A percentile compares a stretch with the other conserved stretches of the same genome.
These are phyloP conservation scores for Rhizomucor miehei DNA, from an alignment of 371 early-diverging fungal species.

Conservation along the genomic window DNA sequence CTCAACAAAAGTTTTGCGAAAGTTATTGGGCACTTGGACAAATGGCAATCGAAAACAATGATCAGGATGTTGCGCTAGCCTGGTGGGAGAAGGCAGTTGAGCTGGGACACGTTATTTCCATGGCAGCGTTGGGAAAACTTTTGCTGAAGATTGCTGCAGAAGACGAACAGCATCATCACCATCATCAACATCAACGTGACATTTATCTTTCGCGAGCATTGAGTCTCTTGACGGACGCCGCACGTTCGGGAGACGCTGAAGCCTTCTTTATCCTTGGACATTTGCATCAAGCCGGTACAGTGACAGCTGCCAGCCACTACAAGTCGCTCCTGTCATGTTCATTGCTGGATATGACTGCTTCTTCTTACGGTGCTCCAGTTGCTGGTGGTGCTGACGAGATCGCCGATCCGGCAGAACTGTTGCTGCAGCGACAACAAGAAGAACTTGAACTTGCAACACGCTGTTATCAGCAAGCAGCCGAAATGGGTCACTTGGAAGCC, in stretches of 20 bases:
- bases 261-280: conserved; percentile 16
- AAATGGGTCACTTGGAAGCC: conserved; percentile 32
- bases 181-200: background rate
- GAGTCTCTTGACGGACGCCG: conserved; percentile 16
- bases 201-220: conserved; percentile 4
- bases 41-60: conserved; percentile 28
- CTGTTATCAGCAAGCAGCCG: conserved; percentile 42
- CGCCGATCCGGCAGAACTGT: background rate
- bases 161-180: conserved; percentile 1
- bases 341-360: conserved; percentile 6
- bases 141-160: conserved; percentile 6
- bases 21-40: conserved; percentile 38
- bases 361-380: background rate
- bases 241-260: conserved; percentile 12
- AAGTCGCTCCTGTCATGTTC: too few relatives aligned
- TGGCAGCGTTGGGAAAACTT: conserved; percentile 16
- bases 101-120: conserved; percentile 27
- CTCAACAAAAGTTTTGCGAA: conserved; percentile 24
- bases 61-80: conserved; percentile 26
- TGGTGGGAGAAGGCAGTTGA: conserved; percentile 33
- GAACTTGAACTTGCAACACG: conserved; percentile 33
- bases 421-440: conserved; percentile 23
- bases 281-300: conserved; percentile 12
- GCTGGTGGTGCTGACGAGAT: conserved; percentile 4
- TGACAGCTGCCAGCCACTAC: conserved; percentile 1